Conservation (phyloP, 2,329 filamentous ascomycete species). For the Arthroderma uncinatum region DNA sequence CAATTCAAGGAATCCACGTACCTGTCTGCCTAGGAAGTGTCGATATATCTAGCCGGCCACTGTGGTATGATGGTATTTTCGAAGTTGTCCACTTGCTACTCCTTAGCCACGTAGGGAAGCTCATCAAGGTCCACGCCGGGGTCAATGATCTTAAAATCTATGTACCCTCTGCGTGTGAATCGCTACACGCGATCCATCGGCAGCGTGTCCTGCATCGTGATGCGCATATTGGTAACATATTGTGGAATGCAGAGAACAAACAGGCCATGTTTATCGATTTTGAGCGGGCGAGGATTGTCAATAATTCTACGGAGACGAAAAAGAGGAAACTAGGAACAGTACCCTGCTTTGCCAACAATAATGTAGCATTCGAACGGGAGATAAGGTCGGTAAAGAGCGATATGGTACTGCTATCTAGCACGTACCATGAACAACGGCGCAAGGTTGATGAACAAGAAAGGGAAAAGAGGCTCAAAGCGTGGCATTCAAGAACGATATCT, state of each 20-base stretch:
- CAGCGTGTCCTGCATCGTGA: constrained; percentile 8
- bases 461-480: too few species aligned
- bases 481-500: too few species aligned
- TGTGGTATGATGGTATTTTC: constrained; percentile 13
- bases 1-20: constrained; percentile 14
- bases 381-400: too few species aligned
- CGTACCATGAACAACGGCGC: too few species aligned
- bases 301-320: background rate
- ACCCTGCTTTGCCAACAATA: too few species aligned
- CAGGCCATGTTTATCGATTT: constrained; percentile 13
- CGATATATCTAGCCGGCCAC: constrained; percentile 9
- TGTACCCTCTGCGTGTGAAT: background rate
- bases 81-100: constrained; percentile 9
- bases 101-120: constrained; percentile 10
- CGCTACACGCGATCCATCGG: constrained; percentile 4
- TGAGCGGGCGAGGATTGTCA: constrained; percentile 9
- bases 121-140: constrained; percentile 1
- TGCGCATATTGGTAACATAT: constrained; percentile 8
- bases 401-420: too few species aligned
- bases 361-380: too few species aligned
- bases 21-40: constrained; percentile 17
- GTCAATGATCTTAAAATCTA: background rate
- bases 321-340: constrained; percentile 10
- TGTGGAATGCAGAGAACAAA: constrained; percentile 11
- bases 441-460: too few species aligned